phyloP scores from a whole-genome alignment of 2,329 filamentous ascomycete species.

The Corinectria fuckeliana region DNA sequence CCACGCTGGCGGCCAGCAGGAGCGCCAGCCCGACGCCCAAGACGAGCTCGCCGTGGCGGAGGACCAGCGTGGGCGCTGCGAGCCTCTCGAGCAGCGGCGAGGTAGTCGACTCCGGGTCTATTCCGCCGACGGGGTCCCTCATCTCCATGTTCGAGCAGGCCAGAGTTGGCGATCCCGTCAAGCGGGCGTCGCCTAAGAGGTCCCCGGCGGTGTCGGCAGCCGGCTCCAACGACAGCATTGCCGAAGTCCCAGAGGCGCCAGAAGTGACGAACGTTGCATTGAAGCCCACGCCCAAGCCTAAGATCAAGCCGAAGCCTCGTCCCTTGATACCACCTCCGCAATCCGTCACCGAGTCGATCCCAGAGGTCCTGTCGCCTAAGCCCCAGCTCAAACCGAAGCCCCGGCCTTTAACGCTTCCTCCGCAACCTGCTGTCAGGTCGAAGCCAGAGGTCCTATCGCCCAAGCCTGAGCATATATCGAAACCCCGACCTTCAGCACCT shows the following conservation, averaged over 20 bases:
- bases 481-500: conserved; percentile 31
- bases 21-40: conserved; percentile 50
- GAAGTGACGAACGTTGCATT: conserved; percentile 9
- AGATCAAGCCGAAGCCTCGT: conserved; percentile 35
- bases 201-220: conserved; percentile 21
- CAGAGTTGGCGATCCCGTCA: conserved; percentile 42
- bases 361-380: conserved; percentile 41
- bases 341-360: conserved; percentile 26
- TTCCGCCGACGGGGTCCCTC: conserved; percentile 67
- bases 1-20: conserved; percentile 64
- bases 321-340: conserved; percentile 31
- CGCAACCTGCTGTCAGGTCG: conserved; percentile 26
- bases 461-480: conserved; percentile 26
- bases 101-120: conserved; percentile 58
- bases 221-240: conserved; percentile 19
- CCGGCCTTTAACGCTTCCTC: conserved; percentile 28
- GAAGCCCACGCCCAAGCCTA: conserved; percentile 39
- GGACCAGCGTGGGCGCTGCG: conserved; percentile 39
- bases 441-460: conserved; percentile 38
- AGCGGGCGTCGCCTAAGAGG: conserved; percentile 39
- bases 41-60: conserved; percentile 36
- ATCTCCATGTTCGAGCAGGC: conserved; percentile 73
- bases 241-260: conserved; percentile 15
- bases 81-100: conserved; percentile 39
- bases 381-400: conserved; percentile 40